A percentile compares a stretch with the other conserved stretches of the same genome.
Evolutionary conservation across 129 eudicot species (phyloP).

Genomic region (Scalesia atractyloides): DNA sequence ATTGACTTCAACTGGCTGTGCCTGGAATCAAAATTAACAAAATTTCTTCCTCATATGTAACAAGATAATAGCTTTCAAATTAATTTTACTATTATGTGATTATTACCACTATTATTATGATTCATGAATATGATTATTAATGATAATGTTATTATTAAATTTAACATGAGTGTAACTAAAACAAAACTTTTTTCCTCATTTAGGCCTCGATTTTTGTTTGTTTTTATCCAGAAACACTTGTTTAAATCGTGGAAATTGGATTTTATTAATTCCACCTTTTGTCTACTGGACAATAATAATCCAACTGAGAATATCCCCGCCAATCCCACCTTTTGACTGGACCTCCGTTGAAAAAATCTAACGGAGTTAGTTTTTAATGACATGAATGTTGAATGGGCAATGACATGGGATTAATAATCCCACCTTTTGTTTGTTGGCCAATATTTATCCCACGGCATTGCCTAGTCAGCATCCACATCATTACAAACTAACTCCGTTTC

Average conservation of each 20-base stretch:
- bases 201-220: background rate
- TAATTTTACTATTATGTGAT: background rate
- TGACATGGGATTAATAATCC: no score
- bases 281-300: no score
- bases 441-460: no score
- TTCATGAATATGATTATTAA: background rate
- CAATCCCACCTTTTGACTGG: no score
- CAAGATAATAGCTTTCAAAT: background rate
- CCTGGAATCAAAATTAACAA: constrained; percentile 38
- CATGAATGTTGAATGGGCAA: no score
- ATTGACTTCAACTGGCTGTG: constrained; percentile 98
- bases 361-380: no score
- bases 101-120: background rate
- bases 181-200: background rate
- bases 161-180: background rate
- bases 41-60: background rate
- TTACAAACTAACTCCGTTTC: no score
- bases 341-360: no score
- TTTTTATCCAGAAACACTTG: background rate
- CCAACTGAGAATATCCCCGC: no score
- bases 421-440: no score
- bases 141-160: background rate
- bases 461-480: no score
- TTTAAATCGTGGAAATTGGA: background rate
- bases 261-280: no score